Evolutionary conservation across 352 stramenopile genomes (phyloP).

Genomic region (Globisporangium orthogonon): DNA sequence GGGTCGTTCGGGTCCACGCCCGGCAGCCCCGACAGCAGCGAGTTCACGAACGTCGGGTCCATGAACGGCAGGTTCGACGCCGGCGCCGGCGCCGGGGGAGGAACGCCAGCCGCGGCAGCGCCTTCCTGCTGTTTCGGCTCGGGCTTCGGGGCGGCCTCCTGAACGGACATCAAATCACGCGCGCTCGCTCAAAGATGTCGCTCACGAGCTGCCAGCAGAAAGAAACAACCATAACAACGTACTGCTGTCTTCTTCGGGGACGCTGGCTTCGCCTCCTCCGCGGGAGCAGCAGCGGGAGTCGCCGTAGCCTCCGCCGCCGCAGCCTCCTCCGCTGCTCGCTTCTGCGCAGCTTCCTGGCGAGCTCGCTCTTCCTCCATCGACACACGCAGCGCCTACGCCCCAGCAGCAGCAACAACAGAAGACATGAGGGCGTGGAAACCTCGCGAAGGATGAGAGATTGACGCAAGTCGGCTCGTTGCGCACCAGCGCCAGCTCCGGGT

Average conservation of each 20-base stretch:
- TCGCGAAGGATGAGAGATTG: background rate
- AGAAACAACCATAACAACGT: background rate
- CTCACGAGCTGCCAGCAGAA: background rate
- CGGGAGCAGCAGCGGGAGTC: conserved; percentile 16
- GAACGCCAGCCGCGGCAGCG: conserved; percentile 16
- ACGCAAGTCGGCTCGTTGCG: background rate
- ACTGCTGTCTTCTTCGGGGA: conserved; percentile 6
- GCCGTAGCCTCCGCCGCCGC: conserved; percentile 27
- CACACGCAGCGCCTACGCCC: conserved; percentile 84
- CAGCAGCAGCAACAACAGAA: background rate
- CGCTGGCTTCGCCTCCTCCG: conserved; percentile 25
- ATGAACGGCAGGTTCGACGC: conserved; percentile 81
- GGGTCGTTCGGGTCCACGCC: conserved; percentile 91
- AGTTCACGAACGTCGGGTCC: conserved; percentile 88
- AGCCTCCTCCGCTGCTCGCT: conserved; percentile 78
- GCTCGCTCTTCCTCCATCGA: conserved; percentile 99
- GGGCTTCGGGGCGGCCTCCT: conserved; percentile 14
- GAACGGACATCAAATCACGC: background rate
- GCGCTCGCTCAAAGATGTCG: background rate
- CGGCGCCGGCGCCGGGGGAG: conserved; percentile 35
- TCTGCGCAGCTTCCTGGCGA: conserved; percentile 91
- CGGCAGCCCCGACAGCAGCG: conserved; percentile 79
- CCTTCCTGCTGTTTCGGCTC: conserved; percentile 15
- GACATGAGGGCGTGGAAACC: background rate
- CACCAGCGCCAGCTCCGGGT: conserved; percentile 98